A percentile compares a stretch with the other conserved stretches of the same genome.
Evolutionary conservation across 352 stramenopile species (phyloP).

Genomic region (Globisporangium camurandrum): DNA sequence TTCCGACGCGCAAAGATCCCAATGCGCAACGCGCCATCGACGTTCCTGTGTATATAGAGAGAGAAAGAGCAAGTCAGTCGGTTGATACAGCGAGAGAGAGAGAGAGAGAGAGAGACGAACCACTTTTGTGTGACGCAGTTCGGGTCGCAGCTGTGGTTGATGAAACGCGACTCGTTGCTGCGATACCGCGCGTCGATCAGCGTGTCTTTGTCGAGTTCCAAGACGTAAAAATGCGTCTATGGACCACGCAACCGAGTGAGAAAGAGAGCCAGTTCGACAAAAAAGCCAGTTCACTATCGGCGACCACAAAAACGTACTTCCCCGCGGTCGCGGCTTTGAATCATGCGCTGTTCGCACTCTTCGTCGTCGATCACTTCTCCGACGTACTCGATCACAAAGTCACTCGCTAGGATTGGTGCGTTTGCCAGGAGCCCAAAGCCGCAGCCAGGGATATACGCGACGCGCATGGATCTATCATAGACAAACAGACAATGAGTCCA

Average conservation of each 20-base stretch:
- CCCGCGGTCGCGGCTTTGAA: constrained; percentile 44
- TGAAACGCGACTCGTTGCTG: constrained; percentile 92
- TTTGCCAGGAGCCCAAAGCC: constrained; percentile 88
- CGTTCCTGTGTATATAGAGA: constrained; percentile 29
- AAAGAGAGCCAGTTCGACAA: background rate
- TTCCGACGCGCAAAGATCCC: constrained; percentile 68
- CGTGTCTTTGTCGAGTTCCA: constrained; percentile 80
- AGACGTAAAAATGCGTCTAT: constrained; percentile 82
- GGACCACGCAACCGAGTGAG: background rate
- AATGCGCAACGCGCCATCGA: constrained; percentile 63
- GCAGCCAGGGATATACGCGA: constrained; percentile 74
- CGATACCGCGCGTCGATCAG: constrained; percentile 83
- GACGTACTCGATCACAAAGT: constrained; percentile 93
- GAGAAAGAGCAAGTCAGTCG: too few species aligned
- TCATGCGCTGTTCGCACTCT: constrained; percentile 60
- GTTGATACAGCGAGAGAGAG: too few species aligned
- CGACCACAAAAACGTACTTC: constrained; percentile 28
- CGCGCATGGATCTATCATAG: constrained; percentile 24
- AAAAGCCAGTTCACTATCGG: too few species aligned
- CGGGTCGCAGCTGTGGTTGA: constrained; percentile 94
- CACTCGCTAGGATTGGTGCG: constrained; percentile 61
- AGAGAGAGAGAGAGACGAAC: constrained; percentile 12
- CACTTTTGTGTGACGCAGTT: constrained; percentile 94
- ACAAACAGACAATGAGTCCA: background rate
- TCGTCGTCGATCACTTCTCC: constrained; percentile 90